Base-by-base conservation (phyloP, 148 eudicot genomes). In the Rhododendron mucronatum region DNA sequence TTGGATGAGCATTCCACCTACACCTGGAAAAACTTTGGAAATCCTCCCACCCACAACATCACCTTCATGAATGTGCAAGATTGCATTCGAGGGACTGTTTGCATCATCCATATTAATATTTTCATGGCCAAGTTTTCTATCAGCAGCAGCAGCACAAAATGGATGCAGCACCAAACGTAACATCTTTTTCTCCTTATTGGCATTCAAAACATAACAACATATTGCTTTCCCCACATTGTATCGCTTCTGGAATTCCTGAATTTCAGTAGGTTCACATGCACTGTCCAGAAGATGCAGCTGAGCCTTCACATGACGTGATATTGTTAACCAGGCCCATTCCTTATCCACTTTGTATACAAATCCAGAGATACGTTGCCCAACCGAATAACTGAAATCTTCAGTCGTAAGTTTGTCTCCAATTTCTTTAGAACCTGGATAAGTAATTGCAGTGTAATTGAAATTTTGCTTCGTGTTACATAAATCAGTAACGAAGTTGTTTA, bases 1-100 rank as follows among this genome's bases (percentile, higher is more conserved):
- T 88, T 95, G 94, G 82, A 97, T 94, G 90, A 97, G 92, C 85
- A 95, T 86, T 84, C 99, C 99, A 83, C 96, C 91, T 86, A 94
- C 92, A 74, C 98, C 96, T 15, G 98, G 94, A 87, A 95, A 92
- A 80, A 92, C 91, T 87, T 92, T 95, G 83, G 94, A 91, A 84
- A 97, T 93, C 90, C 94, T 91, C 82, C 99, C 99, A 85, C 99
- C 98, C 74, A 95, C 86, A 86, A 90, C 55, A 88, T 81, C 90
- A 80, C 95, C 98, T 85, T 88, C 91, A 82, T 78, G 87, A 91
- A 95, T 86, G 89, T 93, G 98, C 71, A 88, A 84, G n/a, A 86
- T 28, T 53, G 88, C 86, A 90, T 84, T 83, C 37, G 88, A 84
- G 35, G 48, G n/a, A 84, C 84, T 77, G 69, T 55, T 78, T 21